Percentiles rank a stretch among this genome's conserved stretches.
Conservation (phyloP, 805 yeast species). For the Debaryomyces castellii region DNA sequence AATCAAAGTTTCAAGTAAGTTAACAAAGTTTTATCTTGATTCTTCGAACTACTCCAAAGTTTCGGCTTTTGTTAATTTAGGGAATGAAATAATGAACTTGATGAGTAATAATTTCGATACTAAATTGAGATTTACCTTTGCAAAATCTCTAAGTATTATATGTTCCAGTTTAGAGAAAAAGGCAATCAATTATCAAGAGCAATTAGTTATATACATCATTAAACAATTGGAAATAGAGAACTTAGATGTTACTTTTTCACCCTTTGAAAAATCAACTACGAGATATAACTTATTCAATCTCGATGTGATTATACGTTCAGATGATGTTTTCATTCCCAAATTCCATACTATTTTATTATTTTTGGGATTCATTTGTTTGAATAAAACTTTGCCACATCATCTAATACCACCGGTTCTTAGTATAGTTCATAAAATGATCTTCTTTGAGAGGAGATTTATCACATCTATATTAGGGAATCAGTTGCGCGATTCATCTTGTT, state of each 20-base stretch:
- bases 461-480: constrained; percentile 60
- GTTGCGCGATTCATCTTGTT: constrained; percentile 83
- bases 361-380: constrained; percentile 44
- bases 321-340: constrained; percentile 36
- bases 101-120: constrained; percentile 47
- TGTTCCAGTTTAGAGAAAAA: constrained; percentile 29
- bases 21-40: constrained; percentile 26
- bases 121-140: constrained; percentile 58
- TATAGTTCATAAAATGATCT: constrained; percentile 46
- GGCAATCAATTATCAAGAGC: constrained; percentile 41
- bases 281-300: constrained; percentile 3
- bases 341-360: constrained; percentile 62
- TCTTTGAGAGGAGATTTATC: constrained; percentile 56
- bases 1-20: constrained; percentile 36
- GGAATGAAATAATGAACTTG: constrained; percentile 31
- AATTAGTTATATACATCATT: constrained; percentile 36
- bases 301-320: constrained; percentile 20
- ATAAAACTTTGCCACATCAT: constrained; percentile 21
- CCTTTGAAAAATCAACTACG: neutral
- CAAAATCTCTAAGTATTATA: constrained; percentile 63
- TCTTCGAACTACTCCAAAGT: constrained; percentile 34
- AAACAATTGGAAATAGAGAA: constrained; percentile 27
- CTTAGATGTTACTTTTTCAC: constrained; percentile 1
- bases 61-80: constrained; percentile 50
- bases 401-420: constrained; percentile 25